Evolutionary conservation across 495 filamentous ascomycete genomes (phyloP), one percentile per base, ranked within the genome.

Genomic region (Aspergillus funiculosus): DNA sequence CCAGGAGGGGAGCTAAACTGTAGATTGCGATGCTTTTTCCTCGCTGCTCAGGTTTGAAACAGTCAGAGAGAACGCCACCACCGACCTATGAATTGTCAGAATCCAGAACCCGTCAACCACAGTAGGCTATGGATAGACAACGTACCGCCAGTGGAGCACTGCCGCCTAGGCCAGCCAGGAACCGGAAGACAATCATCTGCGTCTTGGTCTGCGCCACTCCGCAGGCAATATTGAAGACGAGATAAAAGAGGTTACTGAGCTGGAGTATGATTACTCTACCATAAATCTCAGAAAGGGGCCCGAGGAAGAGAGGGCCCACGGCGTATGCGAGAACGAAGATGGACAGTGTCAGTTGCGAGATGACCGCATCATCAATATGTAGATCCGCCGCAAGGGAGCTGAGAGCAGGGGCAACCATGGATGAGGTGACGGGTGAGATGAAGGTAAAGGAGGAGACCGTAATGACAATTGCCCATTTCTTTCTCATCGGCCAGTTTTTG

Each of bases 321-420:
- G 81, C 81, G 58, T 86, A 92, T 7, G 83, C 86, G 3, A 91
- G 72, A 10, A 90, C 65, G 60, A 91, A 90, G 49, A 86, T 72
- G 0, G 83, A 86, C 27, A 92, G 62, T 0, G 74, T 77, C 26
- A 90, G 63, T 19, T 80, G 70, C 13, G 68, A 68, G 37, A 79
- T 62, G 15, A 83, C 67, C 50, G 69, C 51, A 22, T 73, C 72
- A 0, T 61, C 68, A 26, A 89, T 83, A 13, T 75, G 51, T 21
- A 91, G 71, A 9, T 89, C 84, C 1, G 54, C 48, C 29, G 71
- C 64, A 25, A 89, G 75, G 0, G 69, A 50, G 5, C 56, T 48
- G 6, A 88, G 57, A 0, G 80, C 80, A 0, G 87, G 87, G 0
- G 86, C 81, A 5, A 90, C 76, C 75, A 91, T 87, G 8, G 80